A percentile compares a stretch with the other conserved stretches of the same genome.
These are phyloP conservation scores for Hypoxylon lenormandii DNA, from an alignment of 495 filamentous ascomycete genomes.

Conservation along the genomic window DNA sequence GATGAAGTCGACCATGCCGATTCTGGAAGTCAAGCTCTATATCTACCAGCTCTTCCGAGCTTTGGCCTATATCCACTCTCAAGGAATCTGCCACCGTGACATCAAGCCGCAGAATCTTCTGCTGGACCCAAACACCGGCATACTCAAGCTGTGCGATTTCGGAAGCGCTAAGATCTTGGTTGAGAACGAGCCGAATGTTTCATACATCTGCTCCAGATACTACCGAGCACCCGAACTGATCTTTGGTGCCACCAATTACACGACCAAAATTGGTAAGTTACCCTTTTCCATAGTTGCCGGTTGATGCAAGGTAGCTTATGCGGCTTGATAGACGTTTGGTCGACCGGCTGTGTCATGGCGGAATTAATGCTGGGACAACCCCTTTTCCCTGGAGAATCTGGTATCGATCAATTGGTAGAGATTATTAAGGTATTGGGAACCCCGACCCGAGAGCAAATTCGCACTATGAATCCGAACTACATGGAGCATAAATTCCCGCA, in stretches of 20 bases:
- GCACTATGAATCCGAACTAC: slow-evolving; percentile 99
- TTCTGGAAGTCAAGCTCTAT: slow-evolving; percentile 97
- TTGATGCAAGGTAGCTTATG: slow-evolving; percentile 24
- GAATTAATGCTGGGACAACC: slow-evolving; percentile 99
- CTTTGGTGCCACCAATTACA: slow-evolving; percentile 99
- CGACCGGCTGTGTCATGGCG: slow-evolving; percentile 98
- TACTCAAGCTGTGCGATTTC: slow-evolving; percentile 98
- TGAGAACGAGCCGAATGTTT: slow-evolving; percentile 98
- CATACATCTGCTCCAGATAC: slow-evolving; percentile 99
- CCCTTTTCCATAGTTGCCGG: slow-evolving; percentile 1
- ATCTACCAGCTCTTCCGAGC: slow-evolving; percentile 99
- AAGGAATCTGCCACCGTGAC: slow-evolving; percentile 98
- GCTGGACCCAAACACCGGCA: slow-evolving; percentile 86
- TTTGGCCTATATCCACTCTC: slow-evolving; percentile 98
- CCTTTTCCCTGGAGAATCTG: slow-evolving; percentile 98
- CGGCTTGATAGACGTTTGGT: slow-evolving; percentile 88
- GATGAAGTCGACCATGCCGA: slow-evolving; percentile 99
- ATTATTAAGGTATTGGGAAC: slow-evolving; percentile 99
- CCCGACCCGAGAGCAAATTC: slow-evolving; percentile 97
- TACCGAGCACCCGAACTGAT: slow-evolving; percentile 98
- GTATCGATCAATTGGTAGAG: slow-evolving; percentile 98
- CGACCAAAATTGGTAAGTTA: slow-evolving; percentile 95
- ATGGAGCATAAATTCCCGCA: slow-evolving; percentile 99
- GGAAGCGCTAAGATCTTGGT: slow-evolving; percentile 98
- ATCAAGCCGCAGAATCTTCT: slow-evolving; percentile 99